Base-by-base conservation (phyloP, 2,329 filamentous ascomycete genomes). In the Akanthomyces dipterigenus region DNA sequence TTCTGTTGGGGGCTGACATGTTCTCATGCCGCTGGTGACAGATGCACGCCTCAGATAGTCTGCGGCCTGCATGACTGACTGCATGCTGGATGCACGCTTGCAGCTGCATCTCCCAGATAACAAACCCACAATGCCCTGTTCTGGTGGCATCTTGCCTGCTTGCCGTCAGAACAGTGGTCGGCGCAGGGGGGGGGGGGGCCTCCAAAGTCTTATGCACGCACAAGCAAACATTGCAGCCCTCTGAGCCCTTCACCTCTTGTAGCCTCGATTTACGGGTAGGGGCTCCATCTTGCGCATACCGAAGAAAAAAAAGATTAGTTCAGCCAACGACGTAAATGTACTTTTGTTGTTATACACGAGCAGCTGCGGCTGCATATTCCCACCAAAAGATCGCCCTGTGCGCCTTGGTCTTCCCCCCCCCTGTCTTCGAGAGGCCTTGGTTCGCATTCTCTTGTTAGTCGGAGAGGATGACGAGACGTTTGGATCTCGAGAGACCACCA, bases 21-120 rank as follows among this genome's bases (percentile, higher is more conserved):
- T 36, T 16, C 34, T 31, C 22, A 18, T 22, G 34, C 40, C 40
- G 22, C 31, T 24, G 38, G 12, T 26, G 28, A 24, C 54, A 36
- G 42, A 34, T 50, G 45, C 55, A 58, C 24, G 55, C 55, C 46
- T 59, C 55, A 57, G 42, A 48, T 57, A 28, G 28, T 24, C 14
- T 36, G 43, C 42, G 31, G 55, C 34, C 34, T 58, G 55, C 55
- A 58, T 49, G 55, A 38, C 43, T 50, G 54, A 38, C 31, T 24
- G 42, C 26, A 36, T 48, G 22, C 24, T 45, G 38, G 40, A 45
- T 36, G 53, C 24, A 31, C 12, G 8, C 45, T 49, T 49, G 46
- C 46, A 49, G 46, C 24, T 28, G 36, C 26, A 38, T 26, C 34
- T 50, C 18, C 18, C 24, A 54, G 50, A 54, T 54, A 20, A 31